Evolutionary conservation across 176 grass and related monocot genomes (phyloP).

Genomic region (Bolboschoenus planiculmis): DNA sequence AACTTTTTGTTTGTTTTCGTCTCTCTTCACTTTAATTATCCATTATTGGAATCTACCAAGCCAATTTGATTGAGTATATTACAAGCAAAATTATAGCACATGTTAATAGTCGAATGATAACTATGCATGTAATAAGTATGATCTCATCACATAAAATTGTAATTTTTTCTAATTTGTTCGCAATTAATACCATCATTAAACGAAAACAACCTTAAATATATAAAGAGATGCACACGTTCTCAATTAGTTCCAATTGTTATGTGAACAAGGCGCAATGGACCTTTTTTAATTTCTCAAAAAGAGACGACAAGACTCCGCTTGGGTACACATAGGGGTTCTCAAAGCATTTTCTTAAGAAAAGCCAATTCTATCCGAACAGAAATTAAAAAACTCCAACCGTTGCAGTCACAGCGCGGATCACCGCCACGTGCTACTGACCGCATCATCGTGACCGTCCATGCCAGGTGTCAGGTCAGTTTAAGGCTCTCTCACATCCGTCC

Average conservation of each 20-base stretch:
- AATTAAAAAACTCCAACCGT: conserved; percentile 19
- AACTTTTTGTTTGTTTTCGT: too few species aligned
- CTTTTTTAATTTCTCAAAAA: background rate
- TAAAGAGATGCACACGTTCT: background rate
- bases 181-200: too few species aligned
- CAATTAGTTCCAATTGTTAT: background rate
- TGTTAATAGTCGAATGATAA: too few species aligned
- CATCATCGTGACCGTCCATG: conserved; percentile 15
- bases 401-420: conserved; percentile 9
- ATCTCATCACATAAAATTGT: too few species aligned
- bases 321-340: background rate
- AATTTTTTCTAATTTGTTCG: too few species aligned
- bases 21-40: too few species aligned
- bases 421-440: conserved; percentile 9
- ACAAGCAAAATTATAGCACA: too few species aligned
- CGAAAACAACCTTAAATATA: background rate
- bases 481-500: background rate
- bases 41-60: too few species aligned
- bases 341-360: background rate
- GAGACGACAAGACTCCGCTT: background rate
- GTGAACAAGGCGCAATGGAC: background rate
- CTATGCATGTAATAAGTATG: too few species aligned
- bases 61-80: too few species aligned
- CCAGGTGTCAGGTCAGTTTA: conserved; percentile 27
- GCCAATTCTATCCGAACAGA: background rate